Evolutionary conservation across 2,329 filamentous ascomycete species (phyloP), one percentile per base, ranked within the genome.

Genomic region (Rugonectria rugulosa): DNA sequence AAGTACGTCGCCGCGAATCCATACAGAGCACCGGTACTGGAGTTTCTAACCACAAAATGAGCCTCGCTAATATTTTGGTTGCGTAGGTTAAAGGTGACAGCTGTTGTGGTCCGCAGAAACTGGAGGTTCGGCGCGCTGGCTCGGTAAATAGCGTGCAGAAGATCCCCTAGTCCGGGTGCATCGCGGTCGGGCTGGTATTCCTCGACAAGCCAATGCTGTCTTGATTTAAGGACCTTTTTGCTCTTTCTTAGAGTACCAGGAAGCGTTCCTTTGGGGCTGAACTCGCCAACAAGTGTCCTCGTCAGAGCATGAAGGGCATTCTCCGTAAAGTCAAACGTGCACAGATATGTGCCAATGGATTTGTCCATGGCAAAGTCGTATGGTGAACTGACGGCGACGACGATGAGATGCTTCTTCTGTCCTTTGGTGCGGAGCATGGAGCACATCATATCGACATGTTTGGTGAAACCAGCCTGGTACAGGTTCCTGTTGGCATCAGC

Each of bases 361-460:
- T 89, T 89, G 68, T 98, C 94, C 84, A 94, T 92, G 38, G 92
- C 92, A 71, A 98, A 98, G 72, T 98, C 94, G 72, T 97, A 98
- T 0, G 94, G 94, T 1, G 93, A 97, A 74, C 92, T 97, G 63
- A 96, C 93, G 1, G 94, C 90, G 7, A 97, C 89, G 4, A 97
- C 94, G 20, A 97, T 88, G 31, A 97, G 77, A 1, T 93, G 91
- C 74, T 96, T 97, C 72, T 95, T 91, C 69, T 92, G 90, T 2
- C 90, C 90, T 12, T 84, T 84, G 6, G 88, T 86, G 6, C 87
- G 85, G 53, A 92, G 82, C 85, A 92, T 89, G 19, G 90, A 91
- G 75, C 93, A 97, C 75, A 97, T 94, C 89, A 96, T 95, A 11
- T 93, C 89, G 8, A 97, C 91, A 63, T 98, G 94, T 71, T 97